Evolutionary conservation across 768 basidiomycete species (phyloP), one percentile per base, ranked within the genome.

Genomic region (Heimioporus sp.): DNA sequence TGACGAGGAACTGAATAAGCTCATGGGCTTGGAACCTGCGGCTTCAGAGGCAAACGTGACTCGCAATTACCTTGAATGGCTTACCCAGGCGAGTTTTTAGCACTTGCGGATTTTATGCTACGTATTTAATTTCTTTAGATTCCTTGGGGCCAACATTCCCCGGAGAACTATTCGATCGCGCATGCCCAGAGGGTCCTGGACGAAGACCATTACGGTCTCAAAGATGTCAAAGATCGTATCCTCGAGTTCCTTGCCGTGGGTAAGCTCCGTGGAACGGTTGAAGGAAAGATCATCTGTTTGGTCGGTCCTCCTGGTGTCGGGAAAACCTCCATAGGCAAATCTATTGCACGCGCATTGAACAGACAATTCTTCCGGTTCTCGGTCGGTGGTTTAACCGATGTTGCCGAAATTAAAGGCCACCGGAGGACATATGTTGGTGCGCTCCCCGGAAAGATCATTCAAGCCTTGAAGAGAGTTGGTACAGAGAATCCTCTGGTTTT

Each of bases 321-420:
- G 37, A 98, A 98, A 76, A 98, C 96, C 5, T 87, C 85, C 50
- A 97, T 98, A 39, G 96, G 95, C 43, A 95, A 95, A 76, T 90
- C 87, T 3, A 97, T 99, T 46, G 87, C 97, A 0, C 80, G 93
- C 15, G 95, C 96, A 4, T 75, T 99, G 20, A 85, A 87, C 24
- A 73, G 96, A 53, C 86, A 92, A 67, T 98, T 98, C 74, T 98
- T 95, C 82, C 80, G 94, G 43, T 97, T 99, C 73, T 92, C 90
- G 10, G 96, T 98, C 5, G 96, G 97, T 56, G 96, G 97, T 13
- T 71, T 99, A 65, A 92, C 92, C 43, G 97, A 99, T 67, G 94
- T 98, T 1, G 97, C 97, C 49, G 97, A 98, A 79, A 98, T 99
- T 65, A 98, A 98, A 73, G 97, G 97, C 1, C 97, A 99, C 65